These are phyloP conservation scores for Populus hybrid DNA, from an alignment of 441 rosid species.

Conservation along the genomic window DNA sequence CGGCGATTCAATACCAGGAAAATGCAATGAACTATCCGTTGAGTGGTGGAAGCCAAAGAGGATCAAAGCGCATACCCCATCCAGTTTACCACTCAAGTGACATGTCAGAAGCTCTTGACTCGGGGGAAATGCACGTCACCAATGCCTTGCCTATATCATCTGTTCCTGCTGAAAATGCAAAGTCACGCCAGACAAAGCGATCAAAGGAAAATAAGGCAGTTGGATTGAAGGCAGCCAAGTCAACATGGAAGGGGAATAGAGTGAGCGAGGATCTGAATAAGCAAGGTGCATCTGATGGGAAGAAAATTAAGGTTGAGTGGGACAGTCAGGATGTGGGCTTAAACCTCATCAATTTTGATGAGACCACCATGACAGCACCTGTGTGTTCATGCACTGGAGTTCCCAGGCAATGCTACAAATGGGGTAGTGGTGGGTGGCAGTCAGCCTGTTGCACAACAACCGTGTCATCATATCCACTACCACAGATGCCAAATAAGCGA, in stretches of 20 bases:
- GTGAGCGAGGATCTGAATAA: slow-evolving; percentile 56
- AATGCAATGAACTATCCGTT: slow-evolving; percentile 46
- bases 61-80: slow-evolving; percentile 46
- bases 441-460: slow-evolving; percentile 95
- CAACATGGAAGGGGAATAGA: slow-evolving; percentile 46
- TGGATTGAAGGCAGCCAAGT: slow-evolving; percentile 29
- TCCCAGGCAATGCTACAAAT: slow-evolving; percentile 36
- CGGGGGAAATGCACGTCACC: slow-evolving; percentile 37
- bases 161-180: slow-evolving; percentile 43
- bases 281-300: slow-evolving; percentile 49
- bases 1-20: slow-evolving; percentile 70
- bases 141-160: slow-evolving; percentile 53
- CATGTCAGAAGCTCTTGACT: slow-evolving; percentile 32
- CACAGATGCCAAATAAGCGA: slow-evolving; percentile 88
- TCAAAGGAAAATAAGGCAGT: slow-evolving; percentile 50
- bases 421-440: slow-evolving; percentile 76
- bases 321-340: slow-evolving; percentile 58
- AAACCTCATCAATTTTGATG: slow-evolving; percentile 66
- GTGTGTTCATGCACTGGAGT: slow-evolving; percentile 87
- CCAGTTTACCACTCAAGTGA: slow-evolving; percentile 35
- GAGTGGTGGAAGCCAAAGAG: slow-evolving; percentile 48
- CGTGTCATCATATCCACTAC: slow-evolving; percentile 74
- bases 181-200: slow-evolving; percentile 41
- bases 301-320: slow-evolving; percentile 71
- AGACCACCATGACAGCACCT: slow-evolving; percentile 69